Evolutionary conservation across 371 early-diverging fungal species (phyloP), one percentile per base, ranked within the genome.

Genomic region (Haplosporangium sp.): DNA sequence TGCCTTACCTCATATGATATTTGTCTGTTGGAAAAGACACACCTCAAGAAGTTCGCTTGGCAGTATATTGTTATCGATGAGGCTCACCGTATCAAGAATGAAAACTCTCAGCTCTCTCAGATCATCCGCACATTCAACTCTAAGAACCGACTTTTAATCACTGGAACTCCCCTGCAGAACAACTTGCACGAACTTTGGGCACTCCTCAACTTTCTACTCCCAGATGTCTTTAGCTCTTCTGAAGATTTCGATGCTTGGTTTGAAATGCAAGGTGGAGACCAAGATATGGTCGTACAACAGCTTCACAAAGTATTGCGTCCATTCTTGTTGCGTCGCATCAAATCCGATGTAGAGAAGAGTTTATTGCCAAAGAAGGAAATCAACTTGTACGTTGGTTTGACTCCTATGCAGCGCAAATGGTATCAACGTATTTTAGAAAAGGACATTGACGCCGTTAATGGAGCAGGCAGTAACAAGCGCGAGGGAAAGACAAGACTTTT

Each of bases 91-190:
- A 95, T 99, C 86, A 99, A 99, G 86, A 99, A 99, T 84, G 96
- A 97, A 84, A 97, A 98, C 84, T 96, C 97, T 2, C 91, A 93
- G 84, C 90, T 99, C 20, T 96, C 97, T 0, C 94, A 94, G 76
- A 93, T 97, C 34, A 94, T 99, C 15, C 94, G 97, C 65, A 86
- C 91, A 42, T 89, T 99, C 69, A 86, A 92, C 35, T 96, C 97
- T 52, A 87, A 93, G 65, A 95, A 98, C 78, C 93, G 99, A 62
- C 91, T 99, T 58, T 85, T 99, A 55, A 92, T 99, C 42, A 99
- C 99, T 0, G 99, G 99, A 66, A 99, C 99, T 1, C 99, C 99
- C 11, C 89, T 98, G 34, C 97, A 99, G 85, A 99, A 99, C 90
- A 99, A 99, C 76, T 85, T 99, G 7, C 96, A 95, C 77, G 99